Evolutionary conservation across 1,284 basidiomycete species (phyloP), one percentile per base, ranked within the genome.

Genomic region (Puccinia novopanici): DNA sequence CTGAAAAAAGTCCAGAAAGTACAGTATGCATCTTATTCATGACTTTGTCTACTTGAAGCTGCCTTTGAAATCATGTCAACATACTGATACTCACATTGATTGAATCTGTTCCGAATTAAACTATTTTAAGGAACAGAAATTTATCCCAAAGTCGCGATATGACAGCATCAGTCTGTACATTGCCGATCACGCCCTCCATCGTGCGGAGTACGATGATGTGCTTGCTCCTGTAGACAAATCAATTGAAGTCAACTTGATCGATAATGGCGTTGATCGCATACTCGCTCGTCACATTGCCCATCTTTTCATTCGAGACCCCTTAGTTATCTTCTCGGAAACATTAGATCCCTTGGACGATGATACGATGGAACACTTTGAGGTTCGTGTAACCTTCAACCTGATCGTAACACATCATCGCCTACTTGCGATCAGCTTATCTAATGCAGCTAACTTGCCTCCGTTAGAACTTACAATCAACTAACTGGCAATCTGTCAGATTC

Each of bases 401-500:
- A 27, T 37, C 55, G 30, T 57, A n/a, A 13, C 42, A 13, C 27
- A n/a, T 68, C 13, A 50, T 12, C 13, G n/a, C 34, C 27, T 42
- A 61, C 27, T 50, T n/a, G 19, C 54, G 22, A 55, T 30, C 45
- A 13, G 34, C 59, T 40, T 40, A 63, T 34, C 3, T 12, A 54
- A 24, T 59, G 1, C 54, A 45, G 50, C 67, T 19, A 15, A 6
- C 48, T 79, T 40, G 19, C 17, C n/a, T 54, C 42, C 13, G 34
- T 13, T 82, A 94, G 92, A 99, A 98, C 85, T 91, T 99, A 50
- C 97, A 99, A 90, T 97, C 95, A 8, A 99, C 97, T 12, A 99
- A 99, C 86, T 99, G 97, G 97, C 97, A 99, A 87, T 98, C 97
- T 0, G 89, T 99, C 79, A 91, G 97, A 45, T 99, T 99, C 89